phyloP scores from a whole-genome alignment of 345 rosid species.

The Aquilaria yunnanensis region DNA sequence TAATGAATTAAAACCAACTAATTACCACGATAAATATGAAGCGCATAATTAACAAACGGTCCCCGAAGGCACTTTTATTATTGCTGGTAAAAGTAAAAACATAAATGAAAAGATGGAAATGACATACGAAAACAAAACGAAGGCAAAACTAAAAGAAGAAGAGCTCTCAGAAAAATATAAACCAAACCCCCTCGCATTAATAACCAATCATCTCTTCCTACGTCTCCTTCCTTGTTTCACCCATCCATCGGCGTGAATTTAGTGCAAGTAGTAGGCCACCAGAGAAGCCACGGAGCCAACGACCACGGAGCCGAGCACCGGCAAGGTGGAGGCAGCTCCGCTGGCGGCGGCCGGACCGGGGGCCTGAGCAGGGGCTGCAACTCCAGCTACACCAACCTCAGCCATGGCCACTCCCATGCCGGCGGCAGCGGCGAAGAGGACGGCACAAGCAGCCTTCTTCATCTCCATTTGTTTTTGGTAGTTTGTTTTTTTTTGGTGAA shows the following conservation, averaged over 20 bases:
- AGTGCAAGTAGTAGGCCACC: slow-evolving; percentile 29
- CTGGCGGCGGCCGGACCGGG: slow-evolving; percentile 9
- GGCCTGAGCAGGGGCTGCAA: slow-evolving; percentile 24
- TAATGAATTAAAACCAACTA: no score
- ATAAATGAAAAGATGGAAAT: not conserved
- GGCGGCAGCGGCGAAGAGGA: slow-evolving; percentile 49
- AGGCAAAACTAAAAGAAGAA: not conserved
- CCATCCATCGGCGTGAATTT: not conserved
- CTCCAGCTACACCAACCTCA: slow-evolving; percentile 19
- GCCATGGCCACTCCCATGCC: slow-evolving; percentile 25
- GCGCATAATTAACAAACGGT: no score
- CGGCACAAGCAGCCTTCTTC: slow-evolving; percentile 55
- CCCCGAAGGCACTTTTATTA: no score
- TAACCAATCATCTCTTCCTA: not conserved
- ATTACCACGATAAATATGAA: no score
- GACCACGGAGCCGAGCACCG: slow-evolving; percentile 42
- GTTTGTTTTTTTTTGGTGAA: no score
- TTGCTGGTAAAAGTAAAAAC: not conserved
- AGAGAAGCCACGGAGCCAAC: slow-evolving; percentile 32
- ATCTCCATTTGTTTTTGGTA: slow-evolving; percentile 31
- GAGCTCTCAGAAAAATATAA: no score
- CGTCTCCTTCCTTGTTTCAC: not conserved
- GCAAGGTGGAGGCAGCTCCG: slow-evolving; percentile 24
- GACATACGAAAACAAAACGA: not conserved
- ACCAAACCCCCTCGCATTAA: no score